These are phyloP conservation scores for Colletotrichum zoysiae DNA, from an alignment of 2,329 filamentous ascomycete genomes.

Conservation along the genomic window DNA sequence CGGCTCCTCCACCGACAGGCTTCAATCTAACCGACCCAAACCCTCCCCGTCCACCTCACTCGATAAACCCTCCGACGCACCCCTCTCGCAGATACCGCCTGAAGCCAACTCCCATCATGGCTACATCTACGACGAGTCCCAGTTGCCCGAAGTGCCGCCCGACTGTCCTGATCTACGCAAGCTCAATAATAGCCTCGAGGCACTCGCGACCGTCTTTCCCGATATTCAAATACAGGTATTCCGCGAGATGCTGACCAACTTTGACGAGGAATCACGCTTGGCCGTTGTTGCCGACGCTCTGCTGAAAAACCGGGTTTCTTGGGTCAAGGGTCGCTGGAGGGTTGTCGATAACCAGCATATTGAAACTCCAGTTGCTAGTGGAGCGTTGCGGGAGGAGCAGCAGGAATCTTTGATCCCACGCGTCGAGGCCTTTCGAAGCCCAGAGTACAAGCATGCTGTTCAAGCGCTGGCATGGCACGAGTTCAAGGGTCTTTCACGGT, in stretches of 20 bases:
- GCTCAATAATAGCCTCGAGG: conserved; percentile 77
- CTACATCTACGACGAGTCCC: conserved; percentile 68
- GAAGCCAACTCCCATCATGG: conserved; percentile 49
- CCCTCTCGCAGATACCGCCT: neutral
- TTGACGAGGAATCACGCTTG: conserved; percentile 81
- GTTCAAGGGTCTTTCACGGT: conserved; percentile 80
- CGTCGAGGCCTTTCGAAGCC: conserved; percentile 76
- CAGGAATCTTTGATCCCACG: conserved; percentile 56
- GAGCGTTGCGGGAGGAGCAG: conserved; percentile 45
- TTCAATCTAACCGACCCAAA: conserved; percentile 23
- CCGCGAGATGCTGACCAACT: conserved; percentile 81
- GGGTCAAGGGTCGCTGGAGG: conserved; percentile 77
- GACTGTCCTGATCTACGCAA: conserved; percentile 74
- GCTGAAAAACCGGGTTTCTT: conserved; percentile 77
- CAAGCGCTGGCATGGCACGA: conserved; percentile 77
- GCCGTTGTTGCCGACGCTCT: conserved; percentile 83
- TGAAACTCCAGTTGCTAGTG: conserved; percentile 48
- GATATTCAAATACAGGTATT: conserved; percentile 87
- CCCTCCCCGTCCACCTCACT: conserved; percentile 21
- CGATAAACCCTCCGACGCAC: conserved; percentile 1
- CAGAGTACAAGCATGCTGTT: conserved; percentile 76
- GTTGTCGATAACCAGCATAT: conserved; percentile 53
- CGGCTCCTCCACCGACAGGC: conserved; percentile 40
- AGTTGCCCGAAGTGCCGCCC: conserved; percentile 61
- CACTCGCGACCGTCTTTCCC: conserved; percentile 79